Evolutionary conservation across 2,329 filamentous ascomycete genomes (phyloP).

Genomic region (Monosporascus sp.): DNA sequence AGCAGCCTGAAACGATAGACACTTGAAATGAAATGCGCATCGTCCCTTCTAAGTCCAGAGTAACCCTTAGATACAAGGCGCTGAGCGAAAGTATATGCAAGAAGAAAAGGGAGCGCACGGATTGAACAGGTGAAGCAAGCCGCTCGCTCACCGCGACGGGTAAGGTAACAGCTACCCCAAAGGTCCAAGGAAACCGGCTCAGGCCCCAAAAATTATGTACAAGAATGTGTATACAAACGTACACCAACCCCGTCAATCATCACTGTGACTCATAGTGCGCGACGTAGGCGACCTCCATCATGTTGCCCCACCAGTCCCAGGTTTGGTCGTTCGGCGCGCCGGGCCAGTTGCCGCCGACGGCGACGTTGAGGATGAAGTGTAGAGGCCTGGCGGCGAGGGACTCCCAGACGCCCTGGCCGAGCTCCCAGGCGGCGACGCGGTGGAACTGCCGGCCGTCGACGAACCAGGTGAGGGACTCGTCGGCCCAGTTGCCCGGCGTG

Average conservation of each 20-base stretch:
- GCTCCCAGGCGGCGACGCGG: slow-evolving; percentile 35
- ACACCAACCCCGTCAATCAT: slow-evolving; percentile 1
- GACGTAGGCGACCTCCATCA: slow-evolving; percentile 49
- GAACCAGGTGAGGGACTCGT: slow-evolving; percentile 45
- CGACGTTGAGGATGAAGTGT: slow-evolving; percentile 44
- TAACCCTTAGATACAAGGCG: neutral
- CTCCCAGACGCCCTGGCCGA: slow-evolving; percentile 38
- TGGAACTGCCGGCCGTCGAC: slow-evolving; percentile 40
- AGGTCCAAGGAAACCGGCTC: neutral
- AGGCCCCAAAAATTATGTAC: slow-evolving; percentile 1
- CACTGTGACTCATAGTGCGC: slow-evolving; percentile 27
- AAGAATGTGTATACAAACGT: slow-evolving; percentile 1
- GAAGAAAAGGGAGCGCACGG: slow-evolving; percentile 1
- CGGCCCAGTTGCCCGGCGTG: slow-evolving; percentile 35
- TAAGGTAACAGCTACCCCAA: neutral
- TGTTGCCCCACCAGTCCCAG: slow-evolving; percentile 37
- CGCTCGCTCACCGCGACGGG: neutral
- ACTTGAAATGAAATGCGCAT: too few species aligned
- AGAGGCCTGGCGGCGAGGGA: slow-evolving; percentile 36
- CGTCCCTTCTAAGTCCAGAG: too few species aligned
- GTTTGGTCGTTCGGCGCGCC: slow-evolving; percentile 44
- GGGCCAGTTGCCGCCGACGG: slow-evolving; percentile 43
- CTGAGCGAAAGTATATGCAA: slow-evolving; percentile 5
- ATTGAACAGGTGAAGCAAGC: neutral
- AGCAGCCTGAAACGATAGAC: too few species aligned